Conservation (phyloP, 805 yeast genomes). For the Brettanomyces anomalus region DNA sequence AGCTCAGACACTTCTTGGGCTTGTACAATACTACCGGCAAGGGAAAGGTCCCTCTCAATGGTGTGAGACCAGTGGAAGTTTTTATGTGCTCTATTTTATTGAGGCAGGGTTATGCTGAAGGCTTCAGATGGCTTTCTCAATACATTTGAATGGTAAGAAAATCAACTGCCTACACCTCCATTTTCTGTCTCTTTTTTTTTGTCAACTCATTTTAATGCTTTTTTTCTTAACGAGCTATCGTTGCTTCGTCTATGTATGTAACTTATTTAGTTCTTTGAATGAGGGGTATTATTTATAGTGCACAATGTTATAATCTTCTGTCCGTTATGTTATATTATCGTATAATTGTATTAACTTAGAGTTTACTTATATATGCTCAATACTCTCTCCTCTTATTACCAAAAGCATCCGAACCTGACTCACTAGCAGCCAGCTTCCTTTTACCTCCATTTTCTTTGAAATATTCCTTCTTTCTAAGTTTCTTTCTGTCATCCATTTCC, state of each 20-base stretch:
- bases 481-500: constrained; percentile 61
- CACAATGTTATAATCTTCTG: background rate
- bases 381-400: constrained; percentile 5
- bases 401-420: constrained; percentile 3
- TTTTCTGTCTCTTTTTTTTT: background rate
- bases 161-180: background rate
- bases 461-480: constrained; percentile 79
- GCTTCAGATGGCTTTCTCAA: constrained; percentile 96
- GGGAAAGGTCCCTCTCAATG: constrained; percentile 59
- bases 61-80: constrained; percentile 86
- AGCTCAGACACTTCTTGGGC: constrained; percentile 83
- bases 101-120: constrained; percentile 99
- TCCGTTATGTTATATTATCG: background rate
- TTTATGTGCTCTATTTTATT: constrained; percentile 97
- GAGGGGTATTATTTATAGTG: too few relatives aligned
- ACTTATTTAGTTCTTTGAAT: too few relatives aligned
- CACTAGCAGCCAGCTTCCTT: constrained; percentile 10
- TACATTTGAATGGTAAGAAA: constrained; percentile 47
- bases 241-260: background rate
- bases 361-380: background rate
- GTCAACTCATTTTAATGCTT: background rate
- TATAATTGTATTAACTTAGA: background rate
- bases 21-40: constrained; percentile 87
- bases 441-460: constrained; percentile 42
- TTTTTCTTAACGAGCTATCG: background rate